Percentiles rank a stretch among this genome's conserved stretches.
These are phyloP conservation scores for Pichia sp. DNA, from an alignment of 1,139 yeast genomes.

Conservation along the genomic window DNA sequence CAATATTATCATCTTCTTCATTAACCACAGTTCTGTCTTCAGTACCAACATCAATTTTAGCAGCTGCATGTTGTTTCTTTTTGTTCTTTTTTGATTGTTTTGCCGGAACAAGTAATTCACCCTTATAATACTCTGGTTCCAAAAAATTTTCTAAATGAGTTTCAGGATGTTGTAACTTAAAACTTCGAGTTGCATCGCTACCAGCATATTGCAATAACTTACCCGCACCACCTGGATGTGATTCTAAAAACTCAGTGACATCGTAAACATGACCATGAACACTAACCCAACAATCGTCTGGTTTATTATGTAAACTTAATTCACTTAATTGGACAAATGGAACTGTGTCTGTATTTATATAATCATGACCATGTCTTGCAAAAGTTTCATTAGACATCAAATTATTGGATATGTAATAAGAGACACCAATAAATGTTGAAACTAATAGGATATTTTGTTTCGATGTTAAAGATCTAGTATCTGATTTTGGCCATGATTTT, in stretches of 20 bases:
- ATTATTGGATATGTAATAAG: not conserved
- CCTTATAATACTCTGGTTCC: constrained; percentile 22
- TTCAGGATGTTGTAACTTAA: constrained; percentile 79
- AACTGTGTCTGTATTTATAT: constrained; percentile 7
- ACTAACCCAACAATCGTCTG: constrained; percentile 53
- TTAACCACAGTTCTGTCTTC: not conserved
- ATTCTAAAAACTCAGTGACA: constrained; percentile 45
- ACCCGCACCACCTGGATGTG: constrained; percentile 33
- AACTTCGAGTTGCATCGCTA: constrained; percentile 81
- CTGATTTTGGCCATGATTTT: not conserved
- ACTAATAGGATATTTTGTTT: not conserved
- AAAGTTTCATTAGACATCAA: not conserved
- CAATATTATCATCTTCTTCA: not conserved
- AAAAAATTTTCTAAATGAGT: constrained; percentile 54
- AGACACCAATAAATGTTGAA: not conserved
- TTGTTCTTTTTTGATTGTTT: constrained; percentile 4
- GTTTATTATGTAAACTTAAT: constrained; percentile 50
- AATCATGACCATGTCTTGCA: constrained; percentile 2
- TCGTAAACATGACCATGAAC: constrained; percentile 61
- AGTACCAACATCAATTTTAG: not conserved
- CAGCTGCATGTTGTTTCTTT: not conserved
- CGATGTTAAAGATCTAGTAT: not conserved
- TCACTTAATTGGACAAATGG: constrained; percentile 26
- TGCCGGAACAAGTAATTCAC: constrained; percentile 19
- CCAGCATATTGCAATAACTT: constrained; percentile 66